A percentile compares a stretch with the other conserved stretches of the same genome.
Evolutionary conservation across 306 rosid species (phyloP).

Genomic region (Inga oerstediana): DNA sequence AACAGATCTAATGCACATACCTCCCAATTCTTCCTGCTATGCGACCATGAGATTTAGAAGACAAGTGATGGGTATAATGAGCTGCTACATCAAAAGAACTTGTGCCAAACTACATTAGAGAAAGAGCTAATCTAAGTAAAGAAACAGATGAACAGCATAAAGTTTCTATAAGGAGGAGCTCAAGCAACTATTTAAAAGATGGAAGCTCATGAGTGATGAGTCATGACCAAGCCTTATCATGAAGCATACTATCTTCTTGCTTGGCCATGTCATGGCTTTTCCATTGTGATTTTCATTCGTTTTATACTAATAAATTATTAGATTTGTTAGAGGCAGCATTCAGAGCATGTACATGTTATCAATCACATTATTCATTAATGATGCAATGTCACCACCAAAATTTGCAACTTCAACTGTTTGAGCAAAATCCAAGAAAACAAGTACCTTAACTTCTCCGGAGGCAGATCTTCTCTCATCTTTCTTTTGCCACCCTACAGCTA

Average conservation of each 20-base stretch:
- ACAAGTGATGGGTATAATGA: slow-evolving; percentile 71
- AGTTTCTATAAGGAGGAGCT: slow-evolving; percentile 10
- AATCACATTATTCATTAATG: background rate
- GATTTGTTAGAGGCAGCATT: background rate
- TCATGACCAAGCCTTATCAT: background rate
- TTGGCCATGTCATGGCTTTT: background rate
- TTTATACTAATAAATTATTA: background rate
- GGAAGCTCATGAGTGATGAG: slow-evolving; percentile 1
- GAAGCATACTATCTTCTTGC: background rate
- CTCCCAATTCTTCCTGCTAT: slow-evolving; percentile 87
- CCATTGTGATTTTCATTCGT: background rate
- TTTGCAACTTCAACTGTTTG: background rate
- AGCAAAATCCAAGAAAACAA: slow-evolving; percentile 22
- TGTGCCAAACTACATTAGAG: slow-evolving; percentile 73
- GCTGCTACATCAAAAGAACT: slow-evolving; percentile 74
- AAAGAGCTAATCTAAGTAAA: slow-evolving; percentile 35
- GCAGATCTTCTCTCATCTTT: slow-evolving; percentile 75
- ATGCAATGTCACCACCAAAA: background rate
- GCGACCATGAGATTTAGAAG: slow-evolving; percentile 88
- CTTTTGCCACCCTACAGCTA: slow-evolving; percentile 91
- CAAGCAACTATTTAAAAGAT: slow-evolving; percentile 26
- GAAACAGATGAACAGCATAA: slow-evolving; percentile 13
- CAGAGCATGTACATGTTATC: background rate
- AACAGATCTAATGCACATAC: slow-evolving; percentile 46
- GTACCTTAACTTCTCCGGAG: slow-evolving; percentile 89